Evolutionary conservation across 495 filamentous ascomycete genomes (phyloP), one percentile per base, ranked within the genome.

Genomic region (Corynascus novoguineensis): DNA sequence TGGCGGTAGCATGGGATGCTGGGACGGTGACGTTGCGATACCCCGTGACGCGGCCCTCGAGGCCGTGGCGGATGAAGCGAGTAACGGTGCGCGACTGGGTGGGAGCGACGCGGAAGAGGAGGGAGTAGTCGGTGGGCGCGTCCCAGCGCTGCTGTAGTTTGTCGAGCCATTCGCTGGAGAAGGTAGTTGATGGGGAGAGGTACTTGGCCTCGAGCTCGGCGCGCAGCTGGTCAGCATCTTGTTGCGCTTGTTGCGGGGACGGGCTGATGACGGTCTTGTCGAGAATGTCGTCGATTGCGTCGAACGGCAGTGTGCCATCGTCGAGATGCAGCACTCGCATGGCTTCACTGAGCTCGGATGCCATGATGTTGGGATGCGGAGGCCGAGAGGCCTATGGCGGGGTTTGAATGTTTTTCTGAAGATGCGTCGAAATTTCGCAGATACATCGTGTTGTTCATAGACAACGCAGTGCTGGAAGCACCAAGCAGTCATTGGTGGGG

Each of bases 21-120:
- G 92, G 92, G 24, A 97, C 83, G 0, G 93, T 97, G 48, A 97
- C 87, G 72, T 97, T 92, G 66, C 84, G 88, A 69, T 98, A 97
- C 24, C 92, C 93, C 17, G 89, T 95, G 14, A 98, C 91, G 29
- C 87, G 81, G 19, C 93, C 93, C 73, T 97, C 92, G 25, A 97
- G 81, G 15, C 93, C 95, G 68, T 96, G 90, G 51, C 95, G 82
- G 40, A 83, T 85, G 71, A 98, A 98, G 46, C 93, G 87, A 52
- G 88, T 93, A 61, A 96, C 85, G 15, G 91, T 96, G 51, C 93
- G 85, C 3, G 90, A 88, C 73, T 97, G 95, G 0, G 91, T 96
- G 15, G 90, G 89, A 8, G 90, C 89, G 37, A 97, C 76, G 55
- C 85, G 81, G 73, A 96, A 96, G 21, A 97, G 80, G 49, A 88